phyloP scores from a whole-genome alignment of 2,329 filamentous ascomycete species.

The Alternaria metachromatica region DNA sequence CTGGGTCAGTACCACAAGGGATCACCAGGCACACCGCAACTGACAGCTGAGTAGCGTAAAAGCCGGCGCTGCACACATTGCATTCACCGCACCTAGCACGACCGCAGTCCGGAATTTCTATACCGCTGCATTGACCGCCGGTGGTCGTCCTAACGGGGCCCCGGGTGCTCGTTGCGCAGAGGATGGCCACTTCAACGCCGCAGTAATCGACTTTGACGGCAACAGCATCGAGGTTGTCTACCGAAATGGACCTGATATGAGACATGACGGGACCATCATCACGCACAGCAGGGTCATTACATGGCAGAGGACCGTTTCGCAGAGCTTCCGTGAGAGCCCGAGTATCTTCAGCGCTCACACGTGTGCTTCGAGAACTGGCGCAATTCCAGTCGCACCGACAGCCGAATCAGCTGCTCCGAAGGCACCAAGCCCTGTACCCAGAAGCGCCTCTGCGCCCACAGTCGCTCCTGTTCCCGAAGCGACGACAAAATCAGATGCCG shows the following conservation, averaged over 20 bases:
- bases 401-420: conserved; percentile 36
- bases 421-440: conserved; percentile 29
- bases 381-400: conserved; percentile 29
- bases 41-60: conserved; percentile 48
- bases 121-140: conserved; percentile 70
- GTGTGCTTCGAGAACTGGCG: conserved; percentile 30
- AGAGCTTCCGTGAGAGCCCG: conserved; percentile 40
- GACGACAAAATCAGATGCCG: conserved; percentile 34
- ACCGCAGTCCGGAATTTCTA: conserved; percentile 75
- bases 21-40: conserved; percentile 26
- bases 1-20: conserved; percentile 55
- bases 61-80: conserved; percentile 65
- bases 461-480: conserved; percentile 28
- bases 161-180: conserved; percentile 61
- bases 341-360: conserved; percentile 42
- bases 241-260: conserved; percentile 51
- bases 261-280: conserved; percentile 49
- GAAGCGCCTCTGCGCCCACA: conserved; percentile 44
- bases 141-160: conserved; percentile 64
- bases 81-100: conserved; percentile 71
- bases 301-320: conserved; percentile 43
- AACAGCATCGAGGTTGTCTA: conserved; percentile 84
- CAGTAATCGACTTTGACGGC: conserved; percentile 77
- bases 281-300: conserved; percentile 55
- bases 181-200: conserved; percentile 66